Evolutionary conservation across 2,329 filamentous ascomycete genomes (phyloP).

Genomic region (Periglandula ipomoeae): DNA sequence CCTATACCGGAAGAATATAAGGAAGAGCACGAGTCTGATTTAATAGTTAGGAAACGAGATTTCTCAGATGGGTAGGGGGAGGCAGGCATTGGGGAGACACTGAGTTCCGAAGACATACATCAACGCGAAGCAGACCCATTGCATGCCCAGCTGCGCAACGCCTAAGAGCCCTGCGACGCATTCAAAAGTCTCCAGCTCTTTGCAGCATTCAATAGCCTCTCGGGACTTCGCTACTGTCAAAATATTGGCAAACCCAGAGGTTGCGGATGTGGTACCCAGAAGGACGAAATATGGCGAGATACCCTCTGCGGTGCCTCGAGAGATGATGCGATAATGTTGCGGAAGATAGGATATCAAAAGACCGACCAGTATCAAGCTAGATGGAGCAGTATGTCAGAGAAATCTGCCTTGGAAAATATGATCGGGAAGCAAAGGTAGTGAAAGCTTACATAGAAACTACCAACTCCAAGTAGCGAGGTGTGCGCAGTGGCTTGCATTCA

Average conservation of each 20-base stretch:
- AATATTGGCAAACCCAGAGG: slow-evolving; percentile 86
- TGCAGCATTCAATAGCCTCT: slow-evolving; percentile 78
- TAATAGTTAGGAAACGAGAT: slow-evolving; percentile 13
- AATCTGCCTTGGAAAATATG: background rate
- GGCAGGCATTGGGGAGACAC: background rate
- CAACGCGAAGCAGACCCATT: slow-evolving; percentile 84
- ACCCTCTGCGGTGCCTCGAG: slow-evolving; percentile 77
- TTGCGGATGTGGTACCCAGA: slow-evolving; percentile 84
- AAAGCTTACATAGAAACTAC: slow-evolving; percentile 42
- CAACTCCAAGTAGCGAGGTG: slow-evolving; percentile 45
- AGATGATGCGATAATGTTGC: slow-evolving; percentile 87
- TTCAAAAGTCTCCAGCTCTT: slow-evolving; percentile 67
- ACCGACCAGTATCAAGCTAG: slow-evolving; percentile 68
- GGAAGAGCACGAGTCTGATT: slow-evolving; percentile 76
- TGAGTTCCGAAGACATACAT: slow-evolving; percentile 54
- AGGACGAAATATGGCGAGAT: slow-evolving; percentile 94
- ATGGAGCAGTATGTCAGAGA: background rate
- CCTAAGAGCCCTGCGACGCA: slow-evolving; percentile 81
- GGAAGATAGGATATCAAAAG: slow-evolving; percentile 90
- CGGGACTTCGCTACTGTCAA: slow-evolving; percentile 76
- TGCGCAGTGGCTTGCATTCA: slow-evolving; percentile 40
- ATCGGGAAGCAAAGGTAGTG: background rate
- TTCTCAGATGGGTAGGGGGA: background rate
- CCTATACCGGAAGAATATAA: slow-evolving; percentile 79
- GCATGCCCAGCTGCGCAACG: slow-evolving; percentile 81